Evolutionary conservation across 176 grass and related monocot genomes (phyloP), one percentile per base, ranked within the genome.

Genomic region (Urochloa ruziziensis): DNA sequence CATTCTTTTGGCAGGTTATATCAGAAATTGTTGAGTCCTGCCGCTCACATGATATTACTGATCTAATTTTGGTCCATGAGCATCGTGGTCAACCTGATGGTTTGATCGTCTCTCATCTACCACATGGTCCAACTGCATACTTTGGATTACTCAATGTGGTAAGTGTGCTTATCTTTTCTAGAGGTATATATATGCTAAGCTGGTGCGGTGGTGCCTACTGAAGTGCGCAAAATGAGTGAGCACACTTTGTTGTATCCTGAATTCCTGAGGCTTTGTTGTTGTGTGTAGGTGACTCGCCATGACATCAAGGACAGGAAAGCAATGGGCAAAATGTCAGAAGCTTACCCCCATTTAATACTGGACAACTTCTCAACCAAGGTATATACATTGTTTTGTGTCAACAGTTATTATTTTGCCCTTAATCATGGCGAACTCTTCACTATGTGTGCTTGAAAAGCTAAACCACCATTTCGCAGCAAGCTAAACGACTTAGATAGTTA

Each of bases 121-220:
- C 93, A 19, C 77, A 89, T 75, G 96, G 93, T 68, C 96, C 91
- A 58, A 99, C 96, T 78, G 93, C 93, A 71, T 99, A 86, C 64
- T 96, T 96, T 85, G 93, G 93, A 29, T 90, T 99, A 70, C 85
- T 92, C 77, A 99, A 96, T 92, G 93, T 96, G 91, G 96, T 96
- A 86, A 74, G 93, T 98, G 30, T 75, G 18, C 18, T 51, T 47
- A 34, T 34, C 37, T 43, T 49, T 75, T 39, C 16, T 54, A 58
- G 49, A 6, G 23, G 2, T 83, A 30, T 40, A 27, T 83, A 36
- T 83, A 27, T 73, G 36, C 56, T 70, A 17, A 67, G 18, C 18
- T 54, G 7, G 23, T 14, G 5, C 5, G 15, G 17, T 51, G 48
- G 48, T 12, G 7, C 48, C 11, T 43, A 47, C 14, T 25, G 17